Evolutionary conservation across 192 early-diverging fungal genomes (phyloP), one percentile per base, ranked within the genome.

Genomic region (Umbelopsis sp.): DNA sequence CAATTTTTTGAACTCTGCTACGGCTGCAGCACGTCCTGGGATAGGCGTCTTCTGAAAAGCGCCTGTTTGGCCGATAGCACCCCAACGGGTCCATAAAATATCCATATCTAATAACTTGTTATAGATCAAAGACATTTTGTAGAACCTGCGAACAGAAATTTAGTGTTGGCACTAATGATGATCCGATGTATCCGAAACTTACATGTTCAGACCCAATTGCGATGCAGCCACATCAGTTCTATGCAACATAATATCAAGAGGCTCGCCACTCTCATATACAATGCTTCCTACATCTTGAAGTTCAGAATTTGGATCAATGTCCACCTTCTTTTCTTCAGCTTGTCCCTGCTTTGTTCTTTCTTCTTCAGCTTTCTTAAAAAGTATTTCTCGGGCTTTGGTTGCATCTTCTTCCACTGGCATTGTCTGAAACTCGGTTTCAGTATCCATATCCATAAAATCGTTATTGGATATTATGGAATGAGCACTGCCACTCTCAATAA

Each of bases 31-130:
- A 35, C 79, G 15, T 48, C 64, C 41, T 4, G 66, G 12, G 18
- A 50, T 55, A 10, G 75, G 78, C 4, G 73, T 82, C 16, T 46
- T 78, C 77, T 90, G 88, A 58, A 72, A 71, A 55, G 66, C 66
- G 22, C 91, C 92, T 35, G 67, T 48, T 20, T 78, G 81, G 18
- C 93, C 93, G 45, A 93, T 88, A 22, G 84, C 73, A 16, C 92
- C 93, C 93, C 93, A 94, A 52, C 87, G 88, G 16, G 75, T 88
- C 84, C 85, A 94, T 30, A 86, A 70, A 21, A 82, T 82, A 72
- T 85, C 88, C 2, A 69, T 15, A 44, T 78, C 66, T 18, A 75
- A 78, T 0, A 88, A 23, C 10, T 68, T 74, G 53, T 88, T 81
- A 74, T 87, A 70, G 30, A 85, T 80, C 4, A 88, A 67, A 70